These are phyloP conservation scores for Hawksworthiomyces lignivorus DNA, from an alignment of 2,329 filamentous ascomycete species.

Conservation along the genomic window DNA sequence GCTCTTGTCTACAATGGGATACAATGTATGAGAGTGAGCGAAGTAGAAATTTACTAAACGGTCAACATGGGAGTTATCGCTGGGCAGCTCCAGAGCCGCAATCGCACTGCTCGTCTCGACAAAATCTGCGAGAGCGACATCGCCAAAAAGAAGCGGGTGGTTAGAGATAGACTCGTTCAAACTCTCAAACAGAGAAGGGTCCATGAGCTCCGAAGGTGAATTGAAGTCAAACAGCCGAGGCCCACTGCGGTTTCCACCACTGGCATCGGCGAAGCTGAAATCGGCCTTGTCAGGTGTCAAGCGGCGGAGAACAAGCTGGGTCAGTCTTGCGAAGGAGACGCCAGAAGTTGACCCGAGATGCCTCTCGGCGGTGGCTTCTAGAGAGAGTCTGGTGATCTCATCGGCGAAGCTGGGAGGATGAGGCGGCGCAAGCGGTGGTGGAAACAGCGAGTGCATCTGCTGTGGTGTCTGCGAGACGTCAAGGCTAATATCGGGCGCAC, in stretches of 20 bases:
- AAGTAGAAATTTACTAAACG: slow-evolving; percentile 36
- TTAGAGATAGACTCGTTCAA: slow-evolving; percentile 19
- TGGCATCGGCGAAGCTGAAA: slow-evolving; percentile 18
- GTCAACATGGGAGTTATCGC: slow-evolving; percentile 20
- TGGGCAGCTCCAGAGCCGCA: slow-evolving; percentile 12
- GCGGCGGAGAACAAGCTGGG: slow-evolving; percentile 32
- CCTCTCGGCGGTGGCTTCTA: slow-evolving; percentile 36
- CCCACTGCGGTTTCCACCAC: slow-evolving; percentile 3
- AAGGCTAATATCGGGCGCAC: no score
- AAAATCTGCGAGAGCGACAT: slow-evolving; percentile 20
- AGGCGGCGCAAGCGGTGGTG: background rate
- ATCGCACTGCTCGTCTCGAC: slow-evolving; percentile 7
- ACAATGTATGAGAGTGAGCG: slow-evolving; percentile 38
- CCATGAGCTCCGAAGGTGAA: slow-evolving; percentile 20
- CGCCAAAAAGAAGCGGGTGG: slow-evolving; percentile 24
- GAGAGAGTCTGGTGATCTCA: slow-evolving; percentile 30
- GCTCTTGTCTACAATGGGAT: slow-evolving; percentile 31
- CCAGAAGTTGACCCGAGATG: slow-evolving; percentile 37
- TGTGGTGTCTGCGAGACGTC: no score
- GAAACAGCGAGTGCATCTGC: background rate
- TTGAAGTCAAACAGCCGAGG: slow-evolving; percentile 18
- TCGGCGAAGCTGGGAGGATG: slow-evolving; percentile 18
- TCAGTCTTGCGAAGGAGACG: slow-evolving; percentile 35
- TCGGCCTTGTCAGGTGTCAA: slow-evolving; percentile 34
- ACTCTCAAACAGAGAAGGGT: slow-evolving; percentile 16